These are phyloP conservation scores for Chlamydomonas schloesseri DNA, from an alignment of 139 green algal genomes.

Conservation along the genomic window DNA sequence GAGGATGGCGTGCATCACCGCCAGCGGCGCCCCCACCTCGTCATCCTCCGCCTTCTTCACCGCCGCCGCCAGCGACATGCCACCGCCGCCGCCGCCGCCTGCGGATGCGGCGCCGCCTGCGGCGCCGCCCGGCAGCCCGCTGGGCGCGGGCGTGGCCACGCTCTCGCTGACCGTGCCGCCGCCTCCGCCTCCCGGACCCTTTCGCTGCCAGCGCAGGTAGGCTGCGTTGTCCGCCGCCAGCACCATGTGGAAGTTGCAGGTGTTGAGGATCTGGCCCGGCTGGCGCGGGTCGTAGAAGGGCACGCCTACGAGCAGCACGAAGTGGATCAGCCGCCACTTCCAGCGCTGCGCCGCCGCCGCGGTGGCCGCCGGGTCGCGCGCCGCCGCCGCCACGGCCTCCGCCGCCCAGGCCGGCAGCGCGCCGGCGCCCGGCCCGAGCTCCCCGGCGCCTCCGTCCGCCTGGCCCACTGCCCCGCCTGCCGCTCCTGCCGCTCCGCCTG, in stretches of 20 bases:
- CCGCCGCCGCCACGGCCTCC: background rate
- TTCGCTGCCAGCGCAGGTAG: constrained; percentile 22
- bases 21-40: constrained; percentile 44
- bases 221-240: constrained; percentile 55
- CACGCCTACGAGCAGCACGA: constrained; percentile 41
- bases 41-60: constrained; percentile 23
- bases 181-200: background rate
- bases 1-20: constrained; percentile 52
- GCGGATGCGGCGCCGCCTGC: background rate
- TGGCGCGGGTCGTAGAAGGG: constrained; percentile 42
- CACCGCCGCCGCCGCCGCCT: background rate
- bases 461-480: background rate
- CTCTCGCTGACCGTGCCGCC: background rate
- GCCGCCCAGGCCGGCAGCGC: background rate
- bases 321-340: constrained; percentile 59
- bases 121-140: background rate
- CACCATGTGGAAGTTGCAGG: constrained; percentile 55
- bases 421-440: background rate
- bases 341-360: constrained; percentile 47
- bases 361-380: background rate
- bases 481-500: too few relatives aligned
- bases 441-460: background rate
- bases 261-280: constrained; percentile 40
- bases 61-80: constrained; percentile 3
- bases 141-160: constrained; percentile 11